Percentiles rank a stretch among this genome's conserved stretches.
These are phyloP conservation scores for Penstemon eatonii DNA, from an alignment of 257 asterid species.

Conservation along the genomic window DNA sequence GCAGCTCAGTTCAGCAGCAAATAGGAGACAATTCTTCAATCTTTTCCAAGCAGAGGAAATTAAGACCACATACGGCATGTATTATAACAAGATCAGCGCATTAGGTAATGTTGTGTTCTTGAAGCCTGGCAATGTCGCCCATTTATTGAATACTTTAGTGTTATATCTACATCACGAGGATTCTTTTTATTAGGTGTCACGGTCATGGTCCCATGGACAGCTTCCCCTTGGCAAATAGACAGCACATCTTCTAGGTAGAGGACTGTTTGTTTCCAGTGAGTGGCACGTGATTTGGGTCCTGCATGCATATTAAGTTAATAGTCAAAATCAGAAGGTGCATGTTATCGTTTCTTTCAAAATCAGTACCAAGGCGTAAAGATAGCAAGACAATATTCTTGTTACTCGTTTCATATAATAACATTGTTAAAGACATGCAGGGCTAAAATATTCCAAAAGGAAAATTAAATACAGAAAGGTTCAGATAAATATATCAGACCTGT, in stretches of 20 bases:
- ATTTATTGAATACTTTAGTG: slow-evolving; percentile 64
- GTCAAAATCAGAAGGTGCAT: background rate
- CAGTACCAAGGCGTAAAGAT: background rate
- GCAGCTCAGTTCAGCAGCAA: background rate
- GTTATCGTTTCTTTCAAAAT: background rate
- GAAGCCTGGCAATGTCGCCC: slow-evolving; percentile 30
- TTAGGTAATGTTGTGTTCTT: slow-evolving; percentile 10
- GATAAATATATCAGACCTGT: slow-evolving; percentile 54
- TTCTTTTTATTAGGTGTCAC: slow-evolving; percentile 91
- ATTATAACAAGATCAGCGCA: background rate
- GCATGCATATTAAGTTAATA: background rate
- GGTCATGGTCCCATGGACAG: slow-evolving; percentile 61
- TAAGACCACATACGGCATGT: too few species aligned
- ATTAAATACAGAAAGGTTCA: background rate
- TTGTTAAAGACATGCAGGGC: background rate
- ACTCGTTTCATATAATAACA: background rate
- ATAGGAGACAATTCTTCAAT: slow-evolving; percentile 4
- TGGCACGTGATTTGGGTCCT: slow-evolving; percentile 90
- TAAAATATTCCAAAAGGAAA: background rate
- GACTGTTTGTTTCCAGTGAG: slow-evolving; percentile 98
- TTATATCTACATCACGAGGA: slow-evolving; percentile 91
- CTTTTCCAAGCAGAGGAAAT: background rate
- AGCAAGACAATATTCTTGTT: background rate
- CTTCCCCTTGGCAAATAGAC: slow-evolving; percentile 82
- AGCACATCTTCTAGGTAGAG: slow-evolving; percentile 91